phyloP scores from a whole-genome alignment of 2,329 filamentous ascomycete genomes.

The Neurospora sp. region DNA sequence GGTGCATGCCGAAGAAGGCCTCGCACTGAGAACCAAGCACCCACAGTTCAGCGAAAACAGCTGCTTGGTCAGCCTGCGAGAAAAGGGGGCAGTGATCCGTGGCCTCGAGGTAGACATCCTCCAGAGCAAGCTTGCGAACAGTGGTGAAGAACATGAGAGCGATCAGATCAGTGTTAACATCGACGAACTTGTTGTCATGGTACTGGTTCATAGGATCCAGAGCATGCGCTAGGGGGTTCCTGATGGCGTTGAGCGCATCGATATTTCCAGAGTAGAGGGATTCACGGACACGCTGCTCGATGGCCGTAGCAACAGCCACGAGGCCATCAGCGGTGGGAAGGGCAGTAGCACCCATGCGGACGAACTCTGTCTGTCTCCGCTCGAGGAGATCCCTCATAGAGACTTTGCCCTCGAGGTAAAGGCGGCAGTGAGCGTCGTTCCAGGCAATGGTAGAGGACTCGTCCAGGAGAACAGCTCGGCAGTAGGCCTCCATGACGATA shows the following conservation, averaged over 20 bases:
- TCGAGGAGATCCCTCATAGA: slow-evolving; percentile 20
- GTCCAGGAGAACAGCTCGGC: slow-evolving; percentile 20
- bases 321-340: slow-evolving; percentile 4
- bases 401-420: slow-evolving; percentile 18
- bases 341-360: slow-evolving; percentile 16
- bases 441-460: slow-evolving; percentile 18
- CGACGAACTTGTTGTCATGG: slow-evolving; percentile 22
- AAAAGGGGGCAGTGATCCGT: slow-evolving; percentile 53
- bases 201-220: slow-evolving; percentile 17
- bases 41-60: slow-evolving; percentile 54
- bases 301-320: slow-evolving; percentile 8
- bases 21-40: slow-evolving; percentile 54
- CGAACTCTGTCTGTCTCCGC: slow-evolving; percentile 18
- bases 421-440: slow-evolving; percentile 20
- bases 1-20: slow-evolving; percentile 48
- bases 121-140: slow-evolving; percentile 44
- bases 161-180: slow-evolving; percentile 42
- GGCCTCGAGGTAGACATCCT: slow-evolving; percentile 54
- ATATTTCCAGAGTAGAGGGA: slow-evolving; percentile 22
- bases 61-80: slow-evolving; percentile 51
- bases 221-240: slow-evolving; percentile 25
- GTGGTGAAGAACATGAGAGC: slow-evolving; percentile 48
- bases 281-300: slow-evolving; percentile 20
- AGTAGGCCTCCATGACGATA: slow-evolving; percentile 19
- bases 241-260: slow-evolving; percentile 26